phyloP scores from a whole-genome alignment of 108 stramenopile genomes.

The Epipyxis sp. region DNA sequence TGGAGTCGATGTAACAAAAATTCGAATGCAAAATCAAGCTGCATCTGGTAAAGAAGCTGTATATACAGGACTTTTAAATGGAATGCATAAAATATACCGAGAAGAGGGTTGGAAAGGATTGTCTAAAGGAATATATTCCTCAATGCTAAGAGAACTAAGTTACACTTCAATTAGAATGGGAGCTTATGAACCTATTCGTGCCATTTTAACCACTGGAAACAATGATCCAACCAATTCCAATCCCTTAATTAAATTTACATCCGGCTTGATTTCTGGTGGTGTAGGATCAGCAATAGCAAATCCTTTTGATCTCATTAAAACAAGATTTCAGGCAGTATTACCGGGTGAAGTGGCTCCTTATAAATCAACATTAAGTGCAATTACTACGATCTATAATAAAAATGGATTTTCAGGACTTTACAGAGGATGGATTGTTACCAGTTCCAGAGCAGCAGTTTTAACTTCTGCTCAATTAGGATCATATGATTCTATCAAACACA shows the following conservation, averaged over 20 bases:
- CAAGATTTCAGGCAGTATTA: conserved; percentile 7
- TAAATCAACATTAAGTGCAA: neutral
- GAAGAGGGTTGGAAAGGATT: neutral
- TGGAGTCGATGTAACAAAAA: neutral
- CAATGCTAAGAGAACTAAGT: neutral
- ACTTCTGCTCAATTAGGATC: conserved; percentile 17
- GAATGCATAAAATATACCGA: neutral
- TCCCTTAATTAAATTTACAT: neutral
- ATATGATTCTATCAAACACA: conserved; percentile 19
- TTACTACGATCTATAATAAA: neutral
- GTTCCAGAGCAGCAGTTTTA: neutral
- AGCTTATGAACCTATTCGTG: conserved; percentile 14
- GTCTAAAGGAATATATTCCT: neutral
- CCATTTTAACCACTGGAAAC: neutral
- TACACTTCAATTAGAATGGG: conserved; percentile 20
- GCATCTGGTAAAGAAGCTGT: neutral
- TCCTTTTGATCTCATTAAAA: conserved; percentile 15
- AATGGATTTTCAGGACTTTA: conserved; percentile 10
- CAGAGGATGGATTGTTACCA: conserved; percentile 17
- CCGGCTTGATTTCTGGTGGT: conserved; percentile 3
- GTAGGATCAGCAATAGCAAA: conserved; percentile 7
- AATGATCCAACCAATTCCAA: neutral
- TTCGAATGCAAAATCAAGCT: conserved; percentile 23
- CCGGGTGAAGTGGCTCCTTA: conserved; percentile 14
- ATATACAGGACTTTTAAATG: conserved; percentile 4